Evolutionary conservation across 495 filamentous ascomycete species (phyloP).

Genomic region (Podospora appendiculata): DNA sequence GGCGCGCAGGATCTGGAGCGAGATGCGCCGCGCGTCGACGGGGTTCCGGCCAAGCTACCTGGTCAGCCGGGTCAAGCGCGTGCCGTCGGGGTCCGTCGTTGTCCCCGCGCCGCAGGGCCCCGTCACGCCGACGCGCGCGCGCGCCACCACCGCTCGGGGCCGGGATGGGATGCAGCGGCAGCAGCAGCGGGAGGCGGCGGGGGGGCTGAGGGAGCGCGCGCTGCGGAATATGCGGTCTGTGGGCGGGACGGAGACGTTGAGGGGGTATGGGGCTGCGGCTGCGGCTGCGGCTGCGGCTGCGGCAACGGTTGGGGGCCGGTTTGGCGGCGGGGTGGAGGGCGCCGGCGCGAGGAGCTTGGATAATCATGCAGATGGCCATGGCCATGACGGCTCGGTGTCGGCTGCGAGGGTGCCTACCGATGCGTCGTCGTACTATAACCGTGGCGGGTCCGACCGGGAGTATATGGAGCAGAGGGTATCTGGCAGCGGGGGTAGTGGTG

Average conservation of each 20-base stretch:
- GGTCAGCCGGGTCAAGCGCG: slow-evolving; percentile 9
- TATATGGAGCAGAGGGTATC: not conserved
- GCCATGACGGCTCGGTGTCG: not conserved
- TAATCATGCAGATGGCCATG: no score
- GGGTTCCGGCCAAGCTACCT: slow-evolving; percentile 15
- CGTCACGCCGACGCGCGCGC: no score
- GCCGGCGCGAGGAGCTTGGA: no score
- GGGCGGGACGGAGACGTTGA: not conserved
- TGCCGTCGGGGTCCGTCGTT: slow-evolving; percentile 1
- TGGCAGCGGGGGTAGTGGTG: not conserved
- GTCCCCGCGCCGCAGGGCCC: not conserved
- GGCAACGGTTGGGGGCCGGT: no score
- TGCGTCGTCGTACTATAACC: not conserved
- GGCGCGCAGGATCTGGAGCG: slow-evolving; percentile 40
- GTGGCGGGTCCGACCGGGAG: not conserved
- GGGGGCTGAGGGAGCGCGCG: no score
- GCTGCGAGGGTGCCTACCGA: not conserved
- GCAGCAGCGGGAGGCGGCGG: not conserved
- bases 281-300: no score
- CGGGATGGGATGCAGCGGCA: not conserved
- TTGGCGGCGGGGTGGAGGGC: no score
- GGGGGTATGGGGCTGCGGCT: not conserved
- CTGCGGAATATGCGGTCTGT: not conserved
- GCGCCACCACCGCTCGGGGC: not conserved
- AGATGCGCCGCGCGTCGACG: slow-evolving; percentile 28